Evolutionary conservation across 108 stramenopile genomes (phyloP), one percentile per base, ranked within the genome.

Genomic region (Pseudonitzschia multiseries): DNA sequence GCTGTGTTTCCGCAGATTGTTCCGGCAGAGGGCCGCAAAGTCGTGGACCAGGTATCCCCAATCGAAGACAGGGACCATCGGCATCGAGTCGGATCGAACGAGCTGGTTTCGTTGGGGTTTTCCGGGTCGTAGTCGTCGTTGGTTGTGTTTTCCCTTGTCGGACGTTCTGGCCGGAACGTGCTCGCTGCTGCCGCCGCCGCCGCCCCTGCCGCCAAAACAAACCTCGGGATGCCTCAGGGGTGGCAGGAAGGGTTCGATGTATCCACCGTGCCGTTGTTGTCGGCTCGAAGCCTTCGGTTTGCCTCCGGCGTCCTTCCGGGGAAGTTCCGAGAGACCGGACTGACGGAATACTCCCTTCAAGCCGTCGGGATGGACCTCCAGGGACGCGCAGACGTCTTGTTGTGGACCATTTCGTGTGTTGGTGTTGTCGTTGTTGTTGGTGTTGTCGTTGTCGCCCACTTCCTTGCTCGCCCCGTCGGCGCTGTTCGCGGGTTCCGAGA

Each of bases 41-140:
- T 91, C 90, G 60, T 91, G 90, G 0, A 91, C 72, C 52, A 91
- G 33, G 50, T 89, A 91, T 15, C 77, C 76, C 56, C 84, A 61
- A 71, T 69, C 70, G 68, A 77, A 75, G 4, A 77, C n/a, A n/a
- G n/a, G n/a, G n/a, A n/a, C n/a, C n/a, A n/a, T n/a, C n/a, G n/a
- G n/a, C n/a, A n/a, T n/a, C n/a, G n/a, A n/a, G n/a, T n/a, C n/a
- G n/a, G n/a, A n/a, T n/a, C n/a, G n/a, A n/a, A n/a, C n/a, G n/a
- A n/a, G n/a, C n/a, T n/a, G n/a, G n/a, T n/a, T n/a, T n/a, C n/a
- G n/a, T n/a, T n/a, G n/a, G n/a, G n/a, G n/a, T n/a, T n/a, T n/a
- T n/a, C n/a, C n/a, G n/a, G n/a, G n/a, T n/a, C n/a, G n/a, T n/a
- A n/a, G n/a, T n/a, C n/a, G n/a, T n/a, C n/a, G n/a, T n/a, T n/a